phyloP scores from a whole-genome alignment of 371 early-diverging fungal genomes.

The Dichotomocladium elegans region DNA sequence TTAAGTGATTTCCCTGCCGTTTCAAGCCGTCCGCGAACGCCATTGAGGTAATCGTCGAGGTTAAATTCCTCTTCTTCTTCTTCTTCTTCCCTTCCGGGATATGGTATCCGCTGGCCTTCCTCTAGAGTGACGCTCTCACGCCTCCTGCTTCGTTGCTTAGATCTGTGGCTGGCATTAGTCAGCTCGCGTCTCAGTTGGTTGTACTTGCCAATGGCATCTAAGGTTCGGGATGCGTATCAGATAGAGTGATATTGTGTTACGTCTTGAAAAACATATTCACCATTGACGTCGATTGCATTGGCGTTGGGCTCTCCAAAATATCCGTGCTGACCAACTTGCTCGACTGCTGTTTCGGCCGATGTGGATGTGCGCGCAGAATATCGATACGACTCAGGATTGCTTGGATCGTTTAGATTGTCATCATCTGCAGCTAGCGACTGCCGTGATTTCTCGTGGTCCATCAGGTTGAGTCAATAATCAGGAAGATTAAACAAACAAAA shows the following conservation, averaged over 20 bases:
- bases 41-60: constrained; percentile 27
- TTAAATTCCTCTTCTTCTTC: constrained; percentile 24
- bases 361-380: not conserved
- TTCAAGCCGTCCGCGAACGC: not conserved
- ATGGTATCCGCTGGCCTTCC: not conserved
- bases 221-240: not conserved
- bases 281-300: constrained; percentile 8
- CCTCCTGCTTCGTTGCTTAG: too few species aligned
- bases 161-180: constrained; percentile 20
- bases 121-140: constrained; percentile 4
- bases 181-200: constrained; percentile 30
- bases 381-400: not conserved
- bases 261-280: not conserved
- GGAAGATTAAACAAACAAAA: too few species aligned
- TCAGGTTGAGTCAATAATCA: too few species aligned
- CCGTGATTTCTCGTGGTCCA: too few species aligned
- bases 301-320: constrained; percentile 9
- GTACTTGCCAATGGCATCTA: constrained; percentile 36
- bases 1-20: constrained; percentile 24
- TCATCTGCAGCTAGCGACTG: too few species aligned
- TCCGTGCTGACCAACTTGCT: constrained; percentile 2
- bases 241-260: not conserved
- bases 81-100: constrained; percentile 10
- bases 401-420: not conserved
- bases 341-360: constrained; percentile 2